Conservation (phyloP, 306 rosid genomes). For the Lathyrus oleraceus region DNA sequence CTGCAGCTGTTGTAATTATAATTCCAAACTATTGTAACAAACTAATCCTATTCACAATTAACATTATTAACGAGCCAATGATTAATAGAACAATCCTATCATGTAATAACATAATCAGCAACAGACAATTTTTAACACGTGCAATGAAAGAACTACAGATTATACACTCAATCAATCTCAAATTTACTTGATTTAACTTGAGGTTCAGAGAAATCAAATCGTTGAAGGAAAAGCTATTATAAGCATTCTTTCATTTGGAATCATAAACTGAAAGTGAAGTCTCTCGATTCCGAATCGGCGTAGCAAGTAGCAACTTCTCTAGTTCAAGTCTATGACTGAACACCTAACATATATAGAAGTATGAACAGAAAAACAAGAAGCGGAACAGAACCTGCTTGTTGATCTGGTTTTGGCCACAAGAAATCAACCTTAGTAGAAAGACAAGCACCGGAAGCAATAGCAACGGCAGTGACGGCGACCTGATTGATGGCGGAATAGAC, state of each 20-base stretch:
- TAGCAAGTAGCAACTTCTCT: not conserved
- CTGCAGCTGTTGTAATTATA: not conserved
- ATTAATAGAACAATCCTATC: not conserved
- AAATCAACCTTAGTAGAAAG: slow-evolving; percentile 92
- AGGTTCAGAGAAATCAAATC: not conserved
- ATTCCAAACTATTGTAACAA: not conserved
- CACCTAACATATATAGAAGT: not conserved
- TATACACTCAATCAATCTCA: slow-evolving; percentile 14
- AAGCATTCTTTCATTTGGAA: not conserved
- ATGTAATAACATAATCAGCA: slow-evolving; percentile 12
- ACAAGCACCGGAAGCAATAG: slow-evolving; percentile 97
- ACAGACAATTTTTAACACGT: not conserved
- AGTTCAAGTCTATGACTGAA: not conserved
- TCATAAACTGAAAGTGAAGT: not conserved
- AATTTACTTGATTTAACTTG: not conserved
- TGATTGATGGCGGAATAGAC: slow-evolving; percentile 93
- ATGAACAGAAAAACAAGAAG: not conserved
- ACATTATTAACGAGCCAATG: not conserved
- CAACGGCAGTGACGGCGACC: slow-evolving; percentile 93
- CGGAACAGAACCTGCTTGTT: slow-evolving; percentile 65
- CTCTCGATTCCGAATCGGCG: not conserved
- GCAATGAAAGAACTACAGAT: slow-evolving; percentile 3
- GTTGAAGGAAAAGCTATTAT: not conserved
- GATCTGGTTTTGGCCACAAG: slow-evolving; percentile 87
- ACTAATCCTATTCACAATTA: not conserved